Conservation (phyloP, 2,329 filamentous ascomycete genomes). For the Rasamsonia emersonii region DNA sequence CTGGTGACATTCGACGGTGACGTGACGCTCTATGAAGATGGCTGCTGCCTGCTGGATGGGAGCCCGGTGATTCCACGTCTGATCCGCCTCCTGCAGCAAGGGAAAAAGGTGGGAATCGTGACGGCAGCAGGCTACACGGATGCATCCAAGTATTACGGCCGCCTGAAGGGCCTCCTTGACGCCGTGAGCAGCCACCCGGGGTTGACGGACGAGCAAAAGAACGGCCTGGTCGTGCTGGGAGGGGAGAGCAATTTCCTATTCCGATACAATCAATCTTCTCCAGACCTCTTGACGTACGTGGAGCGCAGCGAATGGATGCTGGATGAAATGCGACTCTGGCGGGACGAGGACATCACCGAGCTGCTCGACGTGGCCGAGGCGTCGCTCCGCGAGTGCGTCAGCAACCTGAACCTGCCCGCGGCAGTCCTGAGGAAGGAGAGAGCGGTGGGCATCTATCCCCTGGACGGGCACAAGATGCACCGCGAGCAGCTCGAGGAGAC, state of each 20-base stretch:
- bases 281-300: conserved; percentile 60
- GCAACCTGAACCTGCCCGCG: conserved; percentile 70
- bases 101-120: conserved; percentile 85
- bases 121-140: conserved; percentile 94
- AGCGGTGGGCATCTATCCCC: conserved; percentile 67
- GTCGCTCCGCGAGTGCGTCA: conserved; percentile 72
- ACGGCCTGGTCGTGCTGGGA: conserved; percentile 82
- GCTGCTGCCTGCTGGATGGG: conserved; percentile 62
- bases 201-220: conserved; percentile 59
- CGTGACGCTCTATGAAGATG: conserved; percentile 90
- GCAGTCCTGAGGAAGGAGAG: conserved; percentile 79
- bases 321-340: conserved; percentile 44
- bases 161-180: conserved; percentile 78
- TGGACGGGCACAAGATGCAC: conserved; percentile 58
- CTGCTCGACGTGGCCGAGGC: conserved; percentile 86
- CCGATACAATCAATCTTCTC: conserved; percentile 57
- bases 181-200: conserved; percentile 56
- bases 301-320: conserved; percentile 50
- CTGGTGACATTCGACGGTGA: conserved; percentile 95
- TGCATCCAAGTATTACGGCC: conserved; percentile 73
- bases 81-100: conserved; percentile 62
- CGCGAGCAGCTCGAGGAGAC: conserved; percentile 93
- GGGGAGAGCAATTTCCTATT: conserved; percentile 96
- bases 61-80: conserved; percentile 69
- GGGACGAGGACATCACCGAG: conserved; percentile 60